Evolutionary conservation across 2,329 filamentous ascomycete species (phyloP), one percentile per base, ranked within the genome.

Genomic region (Anthostomella pinea): DNA sequence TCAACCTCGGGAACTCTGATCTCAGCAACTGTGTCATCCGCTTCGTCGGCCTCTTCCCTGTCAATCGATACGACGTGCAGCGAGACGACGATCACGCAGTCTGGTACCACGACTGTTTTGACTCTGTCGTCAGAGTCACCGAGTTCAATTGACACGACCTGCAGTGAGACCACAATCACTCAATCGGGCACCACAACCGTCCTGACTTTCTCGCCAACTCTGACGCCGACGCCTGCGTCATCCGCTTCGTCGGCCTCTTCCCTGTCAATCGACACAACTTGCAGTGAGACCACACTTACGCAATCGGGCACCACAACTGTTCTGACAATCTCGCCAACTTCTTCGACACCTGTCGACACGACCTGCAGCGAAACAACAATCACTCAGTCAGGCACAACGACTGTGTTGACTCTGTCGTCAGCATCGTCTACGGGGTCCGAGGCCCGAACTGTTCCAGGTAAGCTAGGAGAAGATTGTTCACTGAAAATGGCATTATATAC

Each of bases 241-340:
- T n/a, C n/a, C n/a, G n/a, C n/a, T n/a, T n/a, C n/a, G n/a, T n/a
- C n/a, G n/a, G n/a, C n/a, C n/a, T n/a, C n/a, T n/a, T n/a, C 30
- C 5, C 6, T 21, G 14, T 19, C 30, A 8, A 22, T 32, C 7
- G 30, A 35, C 10, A 48, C 45, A 15, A 51, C 45, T 17, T 52
- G 47, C 17, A 49, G 39, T 26, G 46, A 52, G 29, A 41, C 34
- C 13, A 48, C 43, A 13, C 35, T 44, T 13, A 48, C 45, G 11
- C 23, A 41, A 32, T 39, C 45, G 8, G 39, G 40, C 5, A 41
- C 37, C 15, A 33, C 34, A 13, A 37, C 40, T 4, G 32, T 35
- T 8, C 15, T 48, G 11, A 44, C 45, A 6, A 28, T 39, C 8
- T 33, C 41, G 9, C 35, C 38, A n/a, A 29, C 25, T 8, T 6